phyloP scores from a whole-genome alignment of 176 grass and related monocot genomes.

The Tillandsia leiboldiana region DNA sequence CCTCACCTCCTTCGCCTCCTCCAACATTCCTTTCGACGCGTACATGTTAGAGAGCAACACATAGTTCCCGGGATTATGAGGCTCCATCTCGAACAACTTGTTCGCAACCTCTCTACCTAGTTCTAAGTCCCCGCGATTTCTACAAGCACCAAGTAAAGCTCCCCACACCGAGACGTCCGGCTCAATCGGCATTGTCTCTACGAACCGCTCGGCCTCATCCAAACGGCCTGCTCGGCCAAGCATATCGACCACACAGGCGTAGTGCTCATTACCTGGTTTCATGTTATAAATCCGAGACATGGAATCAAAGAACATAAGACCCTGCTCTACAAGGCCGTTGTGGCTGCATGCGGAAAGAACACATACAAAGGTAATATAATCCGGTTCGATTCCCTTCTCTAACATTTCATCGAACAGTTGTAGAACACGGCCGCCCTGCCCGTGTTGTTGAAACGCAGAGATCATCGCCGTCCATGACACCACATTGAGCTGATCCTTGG shows the following conservation, averaged over 20 bases:
- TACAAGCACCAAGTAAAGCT: constrained; percentile 31
- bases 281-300: constrained; percentile 40
- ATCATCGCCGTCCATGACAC: constrained; percentile 48
- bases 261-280: constrained; percentile 34
- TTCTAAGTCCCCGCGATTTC: constrained; percentile 34
- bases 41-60: constrained; percentile 47
- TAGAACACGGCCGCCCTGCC: constrained; percentile 21
- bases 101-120: constrained; percentile 25
- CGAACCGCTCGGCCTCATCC: constrained; percentile 30
- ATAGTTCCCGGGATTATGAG: constrained; percentile 44
- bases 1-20: constrained; percentile 43
- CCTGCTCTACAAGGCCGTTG: constrained; percentile 35
- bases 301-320: constrained; percentile 35
- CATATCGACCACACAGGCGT: constrained; percentile 50
- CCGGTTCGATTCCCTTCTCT: constrained; percentile 28
- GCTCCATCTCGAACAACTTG: constrained; percentile 40
- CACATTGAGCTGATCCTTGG: constrained; percentile 22
- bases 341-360: constrained; percentile 48
- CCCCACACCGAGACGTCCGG: constrained; percentile 38
- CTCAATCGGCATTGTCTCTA: constrained; percentile 27
- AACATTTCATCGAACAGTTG: constrained; percentile 33
- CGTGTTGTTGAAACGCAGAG: constrained; percentile 52
- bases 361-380: constrained; percentile 53
- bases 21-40: constrained; percentile 29
- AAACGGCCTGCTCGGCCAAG: constrained; percentile 44